Evolutionary conservation across 768 basidiomycete species (phyloP).

Genomic region (Asterophora parasitica): DNA sequence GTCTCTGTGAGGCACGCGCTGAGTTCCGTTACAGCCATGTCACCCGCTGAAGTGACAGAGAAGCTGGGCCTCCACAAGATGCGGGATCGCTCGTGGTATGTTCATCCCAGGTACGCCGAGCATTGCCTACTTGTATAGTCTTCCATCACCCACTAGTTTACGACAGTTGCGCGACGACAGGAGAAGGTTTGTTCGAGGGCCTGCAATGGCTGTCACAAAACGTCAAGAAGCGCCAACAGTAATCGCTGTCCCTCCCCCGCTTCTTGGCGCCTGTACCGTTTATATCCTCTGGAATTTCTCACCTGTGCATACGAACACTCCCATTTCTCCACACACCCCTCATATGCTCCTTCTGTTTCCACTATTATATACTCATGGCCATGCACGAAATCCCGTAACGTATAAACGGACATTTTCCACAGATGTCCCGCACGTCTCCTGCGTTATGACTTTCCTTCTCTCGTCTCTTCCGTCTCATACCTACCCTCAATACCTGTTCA

Average conservation of each 20-base stretch:
- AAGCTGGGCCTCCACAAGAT: conserved; percentile 93
- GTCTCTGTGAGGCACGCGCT: not conserved
- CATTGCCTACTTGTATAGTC: not conserved
- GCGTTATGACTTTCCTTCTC: conserved; percentile 28
- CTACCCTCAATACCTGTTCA: conserved; percentile 20
- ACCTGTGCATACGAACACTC: conserved; percentile 18
- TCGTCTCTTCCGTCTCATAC: conserved; percentile 17
- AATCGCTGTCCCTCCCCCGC: conserved; percentile 20
- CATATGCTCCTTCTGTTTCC: conserved; percentile 23
- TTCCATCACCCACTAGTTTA: conserved; percentile 5
- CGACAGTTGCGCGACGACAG: conserved; percentile 87
- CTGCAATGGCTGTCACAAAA: conserved; percentile 97
- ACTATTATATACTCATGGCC: conserved; percentile 31
- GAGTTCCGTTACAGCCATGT: conserved; percentile 67
- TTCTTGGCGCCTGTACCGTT: conserved; percentile 20
- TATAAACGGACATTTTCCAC: conserved; percentile 27
- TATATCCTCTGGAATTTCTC: conserved; percentile 14
- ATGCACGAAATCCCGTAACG: conserved; percentile 35
- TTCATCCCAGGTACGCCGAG: conserved; percentile 83
- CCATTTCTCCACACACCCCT: conserved; percentile 29
- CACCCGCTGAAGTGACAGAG: conserved; percentile 98
- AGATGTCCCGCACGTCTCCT: conserved; percentile 27
- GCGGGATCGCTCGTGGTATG: conserved; percentile 98
- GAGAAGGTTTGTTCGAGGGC: conserved; percentile 95
- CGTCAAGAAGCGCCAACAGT: conserved; percentile 88